Base-by-base conservation (phyloP, 805 yeast genomes). In the Sugiyamaella boreocaroliniensis region DNA sequence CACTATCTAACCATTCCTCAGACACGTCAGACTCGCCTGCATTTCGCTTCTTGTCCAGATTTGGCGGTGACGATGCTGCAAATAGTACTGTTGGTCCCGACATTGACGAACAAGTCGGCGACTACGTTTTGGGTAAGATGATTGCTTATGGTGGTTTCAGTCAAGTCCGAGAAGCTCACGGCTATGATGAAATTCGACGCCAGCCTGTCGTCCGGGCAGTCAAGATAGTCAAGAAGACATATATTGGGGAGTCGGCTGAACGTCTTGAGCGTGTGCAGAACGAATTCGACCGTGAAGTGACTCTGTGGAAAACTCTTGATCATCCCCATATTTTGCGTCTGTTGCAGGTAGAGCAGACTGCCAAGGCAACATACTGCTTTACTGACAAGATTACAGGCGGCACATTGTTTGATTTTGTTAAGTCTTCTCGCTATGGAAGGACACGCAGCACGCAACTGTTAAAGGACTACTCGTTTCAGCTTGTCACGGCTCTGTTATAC, bases 61-160 rank as follows among this genome's bases (percentile, higher is more conserved):
- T 57, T 37, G 62, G 62, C 37, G 45, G 32, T 40, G 29, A 40
- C 11, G 26, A 50, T 26, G 53, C 26, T 19, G 37, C 55, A 1
- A 22, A 47, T 18, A 42, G 43, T 12, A 2, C 41, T 19, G 10
- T 40, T 16, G 58, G 40, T 16, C 37, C 48, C 11, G 59, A 54
- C 22, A 45, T 52, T 11, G 96, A 95, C 0, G 83, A 86, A 12
- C 65, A 76, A 20, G 79, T 89, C 1, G 82, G 79, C 14, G 80
- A 81, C 58, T 74, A 76, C 70, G 66, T 64, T 29, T 64, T 89
- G 29, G 96, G 95, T 1, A 81, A 81, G 59, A 77, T 84, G 10
- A 83, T 89, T 56, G 96, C 96, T 1, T 80, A 79, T 64, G 97
- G 97, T 12, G 95, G 96, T 0, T 90, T 93, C 85, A 95, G 96